Conservation (phyloP, 768 basidiomycete species). For the Lactarius trivialis region DNA sequence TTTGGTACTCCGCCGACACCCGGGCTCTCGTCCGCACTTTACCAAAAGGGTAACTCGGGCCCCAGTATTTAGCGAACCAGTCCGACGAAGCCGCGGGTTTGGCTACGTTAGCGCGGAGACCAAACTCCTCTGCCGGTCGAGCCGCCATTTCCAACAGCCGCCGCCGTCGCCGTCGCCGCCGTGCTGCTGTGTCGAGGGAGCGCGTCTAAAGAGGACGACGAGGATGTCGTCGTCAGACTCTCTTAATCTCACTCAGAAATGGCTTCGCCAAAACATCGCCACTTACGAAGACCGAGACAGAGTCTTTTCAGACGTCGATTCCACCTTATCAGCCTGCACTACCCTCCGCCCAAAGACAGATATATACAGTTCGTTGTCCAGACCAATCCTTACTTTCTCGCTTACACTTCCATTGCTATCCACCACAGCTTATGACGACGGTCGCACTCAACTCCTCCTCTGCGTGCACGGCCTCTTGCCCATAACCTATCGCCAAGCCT, state of each 20-base stretch:
- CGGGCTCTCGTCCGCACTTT: background rate
- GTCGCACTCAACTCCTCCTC: slow-evolving; percentile 85
- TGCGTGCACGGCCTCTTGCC: slow-evolving; percentile 89
- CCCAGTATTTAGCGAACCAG: slow-evolving; percentile 4
- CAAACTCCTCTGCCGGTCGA: slow-evolving; percentile 1
- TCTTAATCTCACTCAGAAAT: slow-evolving; percentile 40
- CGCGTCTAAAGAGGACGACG: background rate
- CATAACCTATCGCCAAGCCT: slow-evolving; percentile 63
- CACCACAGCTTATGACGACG: slow-evolving; percentile 81
- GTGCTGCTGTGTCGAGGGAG: background rate
- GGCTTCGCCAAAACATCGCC: slow-evolving; percentile 60
- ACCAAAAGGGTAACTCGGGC: slow-evolving; percentile 19
- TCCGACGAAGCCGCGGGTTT: background rate
- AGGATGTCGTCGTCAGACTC: slow-evolving; percentile 25
- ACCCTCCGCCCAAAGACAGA: slow-evolving; percentile 74
- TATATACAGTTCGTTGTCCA: slow-evolving; percentile 52
- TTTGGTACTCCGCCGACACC: background rate
- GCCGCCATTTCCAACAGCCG: background rate
- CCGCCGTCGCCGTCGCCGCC: slow-evolving; percentile 4
- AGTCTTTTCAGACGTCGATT: slow-evolving; percentile 58
- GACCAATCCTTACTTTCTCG: slow-evolving; percentile 9
- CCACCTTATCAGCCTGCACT: slow-evolving; percentile 45
- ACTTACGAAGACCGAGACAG: slow-evolving; percentile 50
- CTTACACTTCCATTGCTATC: slow-evolving; percentile 19
- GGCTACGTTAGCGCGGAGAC: slow-evolving; percentile 8